Percentiles rank a stretch among this genome's conserved stretches.
These are phyloP conservation scores for Allium cepa DNA, from an alignment of 106 monocot species.

Conservation along the genomic window DNA sequence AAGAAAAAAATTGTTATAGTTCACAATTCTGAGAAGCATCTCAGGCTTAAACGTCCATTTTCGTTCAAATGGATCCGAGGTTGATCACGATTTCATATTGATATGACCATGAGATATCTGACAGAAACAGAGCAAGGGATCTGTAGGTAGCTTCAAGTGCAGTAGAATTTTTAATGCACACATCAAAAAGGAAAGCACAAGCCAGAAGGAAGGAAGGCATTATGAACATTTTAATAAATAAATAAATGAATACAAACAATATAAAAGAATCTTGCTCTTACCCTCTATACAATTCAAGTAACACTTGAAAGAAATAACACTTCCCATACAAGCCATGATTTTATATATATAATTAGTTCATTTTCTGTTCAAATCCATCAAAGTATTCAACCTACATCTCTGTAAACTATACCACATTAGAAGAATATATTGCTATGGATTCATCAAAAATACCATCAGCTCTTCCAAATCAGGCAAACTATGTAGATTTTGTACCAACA, in stretches of 20 bases:
- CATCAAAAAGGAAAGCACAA: neutral
- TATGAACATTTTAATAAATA: neutral
- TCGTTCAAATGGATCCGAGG: no score
- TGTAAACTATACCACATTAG: neutral
- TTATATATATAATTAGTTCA: neutral
- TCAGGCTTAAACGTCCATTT: no score
- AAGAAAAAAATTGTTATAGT: no score
- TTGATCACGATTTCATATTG: no score
- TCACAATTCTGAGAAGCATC: no score
- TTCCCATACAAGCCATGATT: neutral
- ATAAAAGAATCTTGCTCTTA: neutral
- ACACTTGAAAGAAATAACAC: neutral
- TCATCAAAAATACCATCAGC: neutral
- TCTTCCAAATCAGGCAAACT: neutral
- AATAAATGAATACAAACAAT: neutral
- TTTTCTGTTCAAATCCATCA: neutral
- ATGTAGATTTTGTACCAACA: constrained; percentile 4
- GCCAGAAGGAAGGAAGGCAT: neutral
- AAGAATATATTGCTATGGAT: neutral
- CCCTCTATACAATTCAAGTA: neutral
- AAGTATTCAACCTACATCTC: neutral
- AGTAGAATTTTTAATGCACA: no score
- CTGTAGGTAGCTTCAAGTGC: no score
- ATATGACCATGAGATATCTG: no score
- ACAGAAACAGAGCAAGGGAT: no score